Conservation (phyloP, 2,329 filamentous ascomycete species). For the Scedosporium aurantiacum region DNA sequence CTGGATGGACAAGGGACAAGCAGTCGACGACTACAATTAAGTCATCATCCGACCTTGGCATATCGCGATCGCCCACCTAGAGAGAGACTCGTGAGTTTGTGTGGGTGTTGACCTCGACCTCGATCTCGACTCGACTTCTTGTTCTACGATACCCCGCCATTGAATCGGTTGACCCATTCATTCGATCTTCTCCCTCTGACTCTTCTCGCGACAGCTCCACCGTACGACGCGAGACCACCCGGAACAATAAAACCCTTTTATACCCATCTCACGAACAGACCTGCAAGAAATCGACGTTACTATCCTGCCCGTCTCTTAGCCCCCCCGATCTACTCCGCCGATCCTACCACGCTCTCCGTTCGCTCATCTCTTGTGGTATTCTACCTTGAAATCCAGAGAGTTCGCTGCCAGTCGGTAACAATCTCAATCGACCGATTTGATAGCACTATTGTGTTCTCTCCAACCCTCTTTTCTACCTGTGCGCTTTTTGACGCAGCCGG, state of each 20-base stretch:
- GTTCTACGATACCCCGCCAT: not conserved
- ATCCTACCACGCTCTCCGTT: not conserved
- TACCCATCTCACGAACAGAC: not conserved
- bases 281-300: not conserved
- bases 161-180: not conserved
- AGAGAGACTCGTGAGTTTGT: no score
- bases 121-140: not conserved
- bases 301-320: not conserved
- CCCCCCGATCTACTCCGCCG: not conserved
- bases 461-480: not conserved
- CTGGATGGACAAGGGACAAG: not conserved
- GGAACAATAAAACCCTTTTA: not conserved
- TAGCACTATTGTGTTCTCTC: not conserved
- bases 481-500: not conserved
- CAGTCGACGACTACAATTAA: not conserved
- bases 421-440: not conserved
- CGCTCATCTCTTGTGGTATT: not conserved
- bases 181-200: not conserved
- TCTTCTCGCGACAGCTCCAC: not conserved
- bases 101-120: no score
- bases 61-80: not conserved
- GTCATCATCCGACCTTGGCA: not conserved
- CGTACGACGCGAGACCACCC: not conserved
- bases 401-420: not conserved
- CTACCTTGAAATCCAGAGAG: not conserved